Evolutionary conservation across 2,329 filamentous ascomycete genomes (phyloP).

Genomic region (Tolypocladium guangdongense): DNA sequence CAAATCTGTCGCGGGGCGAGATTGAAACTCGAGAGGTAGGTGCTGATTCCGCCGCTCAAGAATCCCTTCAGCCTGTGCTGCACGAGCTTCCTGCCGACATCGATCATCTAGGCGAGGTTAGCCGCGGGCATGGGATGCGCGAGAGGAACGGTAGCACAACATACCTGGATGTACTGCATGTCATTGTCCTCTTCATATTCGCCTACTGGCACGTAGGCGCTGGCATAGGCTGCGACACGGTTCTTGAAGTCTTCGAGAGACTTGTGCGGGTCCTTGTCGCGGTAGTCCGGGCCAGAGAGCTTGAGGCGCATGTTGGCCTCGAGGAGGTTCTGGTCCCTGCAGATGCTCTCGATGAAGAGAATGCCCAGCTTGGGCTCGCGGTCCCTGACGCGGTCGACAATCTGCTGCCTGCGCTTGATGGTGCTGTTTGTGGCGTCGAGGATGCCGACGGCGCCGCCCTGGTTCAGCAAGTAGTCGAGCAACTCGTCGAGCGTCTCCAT

Average conservation of each 20-base stretch:
- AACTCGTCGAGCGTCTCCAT: conserved; percentile 88
- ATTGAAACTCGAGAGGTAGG: conserved; percentile 95
- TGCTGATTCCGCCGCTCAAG: conserved; percentile 81
- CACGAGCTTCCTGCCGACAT: conserved; percentile 89
- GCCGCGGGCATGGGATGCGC: neutral
- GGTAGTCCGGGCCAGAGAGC: conserved; percentile 91
- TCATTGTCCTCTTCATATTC: conserved; percentile 83
- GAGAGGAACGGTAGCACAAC: conserved; percentile 3
- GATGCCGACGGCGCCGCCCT: conserved; percentile 83
- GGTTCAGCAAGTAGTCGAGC: conserved; percentile 73
- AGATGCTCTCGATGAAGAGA: conserved; percentile 90
- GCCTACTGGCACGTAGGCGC: conserved; percentile 83
- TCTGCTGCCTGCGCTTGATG: conserved; percentile 66
- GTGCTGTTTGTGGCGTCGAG: conserved; percentile 98
- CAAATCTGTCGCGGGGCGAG: conserved; percentile 91
- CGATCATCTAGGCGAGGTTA: conserved; percentile 62
- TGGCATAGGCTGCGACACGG: conserved; percentile 86
- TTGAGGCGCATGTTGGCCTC: conserved; percentile 97
- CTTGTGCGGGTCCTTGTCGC: conserved; percentile 77
- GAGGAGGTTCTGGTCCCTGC: conserved; percentile 70
- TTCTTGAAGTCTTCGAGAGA: conserved; percentile 87
- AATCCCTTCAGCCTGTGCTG: conserved; percentile 88
- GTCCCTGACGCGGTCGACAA: conserved; percentile 73
- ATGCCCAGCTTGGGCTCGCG: conserved; percentile 83
- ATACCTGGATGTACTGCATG: conserved; percentile 80